Percentiles rank a stretch among this genome's conserved stretches.
Evolutionary conservation across 148 eudicot species (phyloP).

Genomic region (Nepenthes mirabilis): DNA sequence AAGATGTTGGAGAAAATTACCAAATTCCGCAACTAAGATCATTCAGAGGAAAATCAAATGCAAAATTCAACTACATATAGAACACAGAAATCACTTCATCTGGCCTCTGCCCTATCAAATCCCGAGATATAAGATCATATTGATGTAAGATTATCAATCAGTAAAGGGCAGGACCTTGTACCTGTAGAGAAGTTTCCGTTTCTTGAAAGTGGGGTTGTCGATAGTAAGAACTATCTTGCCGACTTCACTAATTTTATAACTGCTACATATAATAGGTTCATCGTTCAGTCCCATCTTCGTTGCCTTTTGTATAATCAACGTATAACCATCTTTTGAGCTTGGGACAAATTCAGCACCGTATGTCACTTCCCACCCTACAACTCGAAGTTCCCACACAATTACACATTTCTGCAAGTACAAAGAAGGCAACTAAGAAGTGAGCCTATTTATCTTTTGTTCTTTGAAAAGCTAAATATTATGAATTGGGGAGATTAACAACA

Average conservation of each 20-base stretch:
- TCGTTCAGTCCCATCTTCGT: constrained; percentile 56
- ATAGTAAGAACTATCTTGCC: constrained; percentile 76
- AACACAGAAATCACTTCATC: no score
- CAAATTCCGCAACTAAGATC: no score
- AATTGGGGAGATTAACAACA: no score
- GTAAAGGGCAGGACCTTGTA: constrained; percentile 55
- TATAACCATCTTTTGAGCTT: constrained; percentile 44
- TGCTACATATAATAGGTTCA: constrained; percentile 56
- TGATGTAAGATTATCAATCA: constrained; percentile 17
- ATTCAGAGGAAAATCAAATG: no score
- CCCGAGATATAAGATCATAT: background rate
- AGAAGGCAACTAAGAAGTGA: background rate
- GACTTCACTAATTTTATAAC: constrained; percentile 51
- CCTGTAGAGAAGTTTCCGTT: constrained; percentile 82
- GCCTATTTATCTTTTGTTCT: no score
- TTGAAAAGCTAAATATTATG: no score
- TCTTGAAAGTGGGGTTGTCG: constrained; percentile 70
- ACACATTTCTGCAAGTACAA: constrained; percentile 39
- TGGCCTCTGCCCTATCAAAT: no score
- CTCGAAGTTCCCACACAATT: constrained; percentile 83
- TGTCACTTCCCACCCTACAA: constrained; percentile 91
- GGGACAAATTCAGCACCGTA: constrained; percentile 88
- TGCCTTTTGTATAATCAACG: constrained; percentile 64
- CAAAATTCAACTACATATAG: no score
- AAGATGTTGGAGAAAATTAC: no score